A percentile compares a stretch with the other conserved stretches of the same genome.
These are phyloP conservation scores for Geotrichum europaeum DNA, from an alignment of 1,139 yeast genomes.

Conservation along the genomic window DNA sequence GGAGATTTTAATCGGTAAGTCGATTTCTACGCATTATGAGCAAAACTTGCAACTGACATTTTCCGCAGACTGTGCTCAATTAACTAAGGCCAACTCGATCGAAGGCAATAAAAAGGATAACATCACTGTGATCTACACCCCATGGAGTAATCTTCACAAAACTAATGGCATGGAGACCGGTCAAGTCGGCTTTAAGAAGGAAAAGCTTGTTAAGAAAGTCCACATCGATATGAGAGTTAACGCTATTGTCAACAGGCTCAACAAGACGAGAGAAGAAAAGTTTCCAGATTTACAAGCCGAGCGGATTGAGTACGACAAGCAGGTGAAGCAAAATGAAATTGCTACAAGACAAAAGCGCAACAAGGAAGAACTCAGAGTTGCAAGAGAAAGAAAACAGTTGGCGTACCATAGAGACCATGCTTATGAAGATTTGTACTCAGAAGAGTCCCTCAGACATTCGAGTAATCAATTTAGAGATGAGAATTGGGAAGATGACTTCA, in stretches of 20 bases:
- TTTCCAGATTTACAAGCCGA: slow-evolving; percentile 45
- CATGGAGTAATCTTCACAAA: slow-evolving; percentile 66
- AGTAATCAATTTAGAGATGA: slow-evolving; percentile 52
- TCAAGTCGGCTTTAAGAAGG: slow-evolving; percentile 65
- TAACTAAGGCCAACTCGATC: slow-evolving; percentile 75
- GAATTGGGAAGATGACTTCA: slow-evolving; percentile 64
- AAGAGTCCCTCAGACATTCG: slow-evolving; percentile 43
- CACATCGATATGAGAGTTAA: slow-evolving; percentile 56
- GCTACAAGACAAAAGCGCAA: slow-evolving; percentile 35
- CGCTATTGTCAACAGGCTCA: slow-evolving; percentile 56
- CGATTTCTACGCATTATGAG: background rate
- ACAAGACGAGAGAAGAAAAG: slow-evolving; percentile 58
- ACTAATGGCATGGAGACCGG: slow-evolving; percentile 79
- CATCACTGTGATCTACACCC: slow-evolving; percentile 66
- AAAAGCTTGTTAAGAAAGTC: slow-evolving; percentile 49
- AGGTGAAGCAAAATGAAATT: slow-evolving; percentile 29
- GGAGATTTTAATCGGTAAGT: slow-evolving; percentile 38
- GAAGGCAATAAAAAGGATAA: slow-evolving; percentile 70
- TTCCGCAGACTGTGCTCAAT: slow-evolving; percentile 56
- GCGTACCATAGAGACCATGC: slow-evolving; percentile 40
- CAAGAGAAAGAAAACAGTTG: slow-evolving; percentile 31
- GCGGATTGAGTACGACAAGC: slow-evolving; percentile 37
- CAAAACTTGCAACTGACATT: background rate
- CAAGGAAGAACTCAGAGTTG: slow-evolving; percentile 26
- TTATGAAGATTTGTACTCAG: slow-evolving; percentile 54